Conservation (phyloP, 1,284 basidiomycete species). For the Marasmius fiardii region DNA sequence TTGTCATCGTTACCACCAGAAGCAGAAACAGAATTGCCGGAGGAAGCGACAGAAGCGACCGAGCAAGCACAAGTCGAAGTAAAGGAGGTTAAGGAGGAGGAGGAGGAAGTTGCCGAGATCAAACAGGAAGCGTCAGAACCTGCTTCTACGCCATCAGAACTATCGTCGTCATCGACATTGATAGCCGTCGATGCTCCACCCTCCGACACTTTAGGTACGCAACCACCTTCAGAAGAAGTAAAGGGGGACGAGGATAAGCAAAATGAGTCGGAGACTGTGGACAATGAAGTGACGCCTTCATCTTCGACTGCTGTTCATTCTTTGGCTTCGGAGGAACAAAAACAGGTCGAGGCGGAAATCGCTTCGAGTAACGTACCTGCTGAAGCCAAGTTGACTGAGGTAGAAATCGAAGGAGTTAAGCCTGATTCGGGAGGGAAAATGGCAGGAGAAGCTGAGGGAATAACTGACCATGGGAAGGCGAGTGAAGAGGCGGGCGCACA, state of each 20-base stretch:
- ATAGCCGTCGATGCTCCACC: too few species aligned
- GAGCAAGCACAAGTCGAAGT: background rate
- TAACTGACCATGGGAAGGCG: too few species aligned
- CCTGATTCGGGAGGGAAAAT: background rate
- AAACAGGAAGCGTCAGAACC: background rate
- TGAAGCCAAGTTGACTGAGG: background rate
- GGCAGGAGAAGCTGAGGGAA: background rate
- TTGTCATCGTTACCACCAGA: background rate
- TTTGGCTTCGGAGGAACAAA: background rate
- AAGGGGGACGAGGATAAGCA: background rate
- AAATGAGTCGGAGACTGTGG: too few species aligned
- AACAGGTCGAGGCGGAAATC: background rate
- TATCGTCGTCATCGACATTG: too few species aligned
- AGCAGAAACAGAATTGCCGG: too few species aligned
- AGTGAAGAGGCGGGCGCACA: background rate
- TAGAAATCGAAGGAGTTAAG: background rate
- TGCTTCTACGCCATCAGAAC: background rate
- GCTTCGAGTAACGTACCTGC: background rate
- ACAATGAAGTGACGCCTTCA: background rate
- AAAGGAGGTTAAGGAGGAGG: background rate
- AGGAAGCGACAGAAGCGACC: background rate
- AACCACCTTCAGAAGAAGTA: background rate
- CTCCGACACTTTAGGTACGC: too few species aligned
- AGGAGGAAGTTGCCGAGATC: background rate
- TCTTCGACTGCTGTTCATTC: background rate